These are phyloP conservation scores for Tricholoma sp. DNA, from an alignment of 768 basidiomycete species.

Conservation along the genomic window DNA sequence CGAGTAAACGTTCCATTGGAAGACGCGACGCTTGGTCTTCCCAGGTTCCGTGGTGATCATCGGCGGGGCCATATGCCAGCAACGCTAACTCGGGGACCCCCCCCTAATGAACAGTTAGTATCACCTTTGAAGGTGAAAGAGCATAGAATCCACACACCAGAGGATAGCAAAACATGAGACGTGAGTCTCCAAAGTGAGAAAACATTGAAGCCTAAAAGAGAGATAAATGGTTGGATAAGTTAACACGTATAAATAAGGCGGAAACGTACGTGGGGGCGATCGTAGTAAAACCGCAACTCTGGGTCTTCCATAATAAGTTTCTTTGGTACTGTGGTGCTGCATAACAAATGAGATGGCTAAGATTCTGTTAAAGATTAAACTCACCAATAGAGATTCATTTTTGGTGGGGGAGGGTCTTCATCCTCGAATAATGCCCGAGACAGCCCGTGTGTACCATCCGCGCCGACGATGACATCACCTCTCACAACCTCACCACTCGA, in stretches of 20 bases:
- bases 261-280: conserved; percentile 18
- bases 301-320: conserved; percentile 35
- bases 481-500: conserved; percentile 36
- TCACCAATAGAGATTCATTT: conserved; percentile 42
- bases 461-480: conserved; percentile 52
- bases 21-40: conserved; percentile 25
- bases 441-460: conserved; percentile 46
- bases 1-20: conserved; percentile 26
- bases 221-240: background rate
- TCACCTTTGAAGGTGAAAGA: background rate
- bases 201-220: conserved; percentile 22
- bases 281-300: conserved; percentile 28
- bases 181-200: conserved; percentile 32
- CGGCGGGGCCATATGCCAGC: conserved; percentile 25
- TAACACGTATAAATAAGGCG: background rate
- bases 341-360: background rate
- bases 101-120: conserved; percentile 26
- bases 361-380: background rate
- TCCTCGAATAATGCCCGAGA: conserved; percentile 30
- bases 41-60: conserved; percentile 25
- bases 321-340: conserved; percentile 37
- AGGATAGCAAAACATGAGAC: conserved; percentile 25
- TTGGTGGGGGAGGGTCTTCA: conserved; percentile 14
- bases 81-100: conserved; percentile 25
- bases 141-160: conserved; percentile 19